phyloP scores from a whole-genome alignment of 345 rosid species.

The Hevea brasiliensis region DNA sequence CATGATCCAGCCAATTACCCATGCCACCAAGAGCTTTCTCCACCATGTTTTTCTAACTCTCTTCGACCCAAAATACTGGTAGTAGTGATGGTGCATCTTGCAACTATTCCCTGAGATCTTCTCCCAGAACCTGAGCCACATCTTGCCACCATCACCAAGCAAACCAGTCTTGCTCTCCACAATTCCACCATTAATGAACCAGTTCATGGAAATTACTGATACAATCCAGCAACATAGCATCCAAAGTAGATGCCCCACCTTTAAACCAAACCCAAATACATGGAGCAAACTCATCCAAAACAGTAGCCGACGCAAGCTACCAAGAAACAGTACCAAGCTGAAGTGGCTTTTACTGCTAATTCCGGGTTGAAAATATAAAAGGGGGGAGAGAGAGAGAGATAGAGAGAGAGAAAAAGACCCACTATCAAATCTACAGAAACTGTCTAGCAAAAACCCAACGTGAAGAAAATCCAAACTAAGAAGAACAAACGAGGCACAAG shows the following conservation, averaged over 20 bases:
- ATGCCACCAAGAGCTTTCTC: constrained; percentile 56
- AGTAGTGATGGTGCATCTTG: constrained; percentile 57
- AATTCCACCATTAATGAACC: constrained; percentile 58
- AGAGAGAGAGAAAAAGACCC: constrained; percentile 27
- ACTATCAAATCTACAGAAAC: constrained; percentile 32
- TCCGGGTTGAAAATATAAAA: constrained; percentile 29
- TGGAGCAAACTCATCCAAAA: constrained; percentile 79
- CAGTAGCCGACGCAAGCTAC: constrained; percentile 34
- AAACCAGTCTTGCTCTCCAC: constrained; percentile 49
- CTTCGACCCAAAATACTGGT: constrained; percentile 61
- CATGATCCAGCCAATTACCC: constrained; percentile 59
- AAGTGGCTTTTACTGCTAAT: constrained; percentile 35
- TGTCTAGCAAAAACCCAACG: constrained; percentile 43
- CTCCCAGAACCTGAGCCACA: constrained; percentile 60
- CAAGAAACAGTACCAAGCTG: constrained; percentile 28
- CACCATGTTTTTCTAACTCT: constrained; percentile 54
- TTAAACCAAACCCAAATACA: constrained; percentile 74
- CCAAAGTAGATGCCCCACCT: constrained; percentile 82
- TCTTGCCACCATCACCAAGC: constrained; percentile 58
- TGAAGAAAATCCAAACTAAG: constrained; percentile 34
- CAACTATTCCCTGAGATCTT: constrained; percentile 40
- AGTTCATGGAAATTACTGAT: constrained; percentile 53
- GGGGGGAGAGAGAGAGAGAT: too few relatives aligned
- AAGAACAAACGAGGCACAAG: constrained; percentile 13
- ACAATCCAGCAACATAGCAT: constrained; percentile 80